Base-by-base conservation (phyloP, 176 grass and related monocot genomes). In the bread wheat (Triticum aestivum) region DNA sequence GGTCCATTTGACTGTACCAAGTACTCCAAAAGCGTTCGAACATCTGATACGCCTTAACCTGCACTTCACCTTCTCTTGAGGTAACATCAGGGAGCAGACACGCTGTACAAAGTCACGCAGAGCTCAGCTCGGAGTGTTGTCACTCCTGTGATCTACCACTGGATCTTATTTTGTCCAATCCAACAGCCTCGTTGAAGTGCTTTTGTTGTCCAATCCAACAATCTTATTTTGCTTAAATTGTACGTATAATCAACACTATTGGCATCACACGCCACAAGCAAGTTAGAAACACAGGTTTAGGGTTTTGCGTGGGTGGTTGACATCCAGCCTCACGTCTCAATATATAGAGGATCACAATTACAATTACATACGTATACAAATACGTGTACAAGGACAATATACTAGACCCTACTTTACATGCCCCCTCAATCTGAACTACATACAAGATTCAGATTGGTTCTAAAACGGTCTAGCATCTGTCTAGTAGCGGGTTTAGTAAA, bases 1-100 rank as follows among this genome's bases (percentile, higher is more conserved):
- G 91, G 94, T 13, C 94, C 91, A 49, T 91, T 90, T 39, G 87
- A 86, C 78, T 93, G 94, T 69, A 96, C 94, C 10, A 96, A 93
- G 70, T 88, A 94, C 79, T 88, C 87, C 1, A 97, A 91, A 88
- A 91, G 33, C 38, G 51, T 79, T 12, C 62, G 81, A 44, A 71
- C 90, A 52, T 82, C 84, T 84, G 65, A 73, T 59, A 61, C 79
- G 3, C 75, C 86, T 64, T 72, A 58, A 59, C 74, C 44, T 76
- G 24, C 33, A 8, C 30, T 62, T 73, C 24, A 81, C 34, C 33
- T 49, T 82, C 62, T 59, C 12, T 45, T 13, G 44, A 10, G 44
- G 44, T 45, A 45, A 3, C 10, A 70, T 35, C 68, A 75, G 73
- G 18, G 44, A 62, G 61, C 61, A 62, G 61, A n/a, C 61, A 26